A percentile compares a stretch with the other conserved stretches of the same genome.
These are phyloP conservation scores for Delitschia confertaspora DNA, from an alignment of 495 filamentous ascomycete genomes.

Conservation along the genomic window DNA sequence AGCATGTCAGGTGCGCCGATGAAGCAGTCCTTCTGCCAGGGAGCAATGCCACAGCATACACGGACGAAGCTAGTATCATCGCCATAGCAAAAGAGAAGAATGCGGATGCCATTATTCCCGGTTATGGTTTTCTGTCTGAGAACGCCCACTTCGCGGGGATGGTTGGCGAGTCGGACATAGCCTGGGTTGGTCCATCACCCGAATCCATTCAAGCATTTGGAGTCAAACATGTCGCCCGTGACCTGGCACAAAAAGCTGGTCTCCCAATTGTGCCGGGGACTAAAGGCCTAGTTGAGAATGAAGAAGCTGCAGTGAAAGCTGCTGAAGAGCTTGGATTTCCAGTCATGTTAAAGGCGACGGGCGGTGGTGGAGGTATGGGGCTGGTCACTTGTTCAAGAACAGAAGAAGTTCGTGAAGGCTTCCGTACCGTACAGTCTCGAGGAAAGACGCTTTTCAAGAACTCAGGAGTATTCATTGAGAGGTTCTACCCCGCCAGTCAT, in stretches of 20 bases:
- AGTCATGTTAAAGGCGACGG: slow-evolving; percentile 51
- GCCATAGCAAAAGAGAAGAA: slow-evolving; percentile 38
- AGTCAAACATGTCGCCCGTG: slow-evolving; percentile 48
- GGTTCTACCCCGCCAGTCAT: slow-evolving; percentile 32
- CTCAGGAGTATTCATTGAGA: slow-evolving; percentile 29
- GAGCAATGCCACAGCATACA: slow-evolving; percentile 27
- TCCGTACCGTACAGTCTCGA: slow-evolving; percentile 27
- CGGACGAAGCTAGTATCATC: slow-evolving; percentile 36
- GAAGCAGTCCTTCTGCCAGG: slow-evolving; percentile 43
- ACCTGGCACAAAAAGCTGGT: slow-evolving; percentile 42
- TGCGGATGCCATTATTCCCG: slow-evolving; percentile 46
- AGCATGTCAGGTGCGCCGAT: slow-evolving; percentile 47
- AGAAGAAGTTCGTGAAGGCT: slow-evolving; percentile 29
- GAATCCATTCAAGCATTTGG: slow-evolving; percentile 49
- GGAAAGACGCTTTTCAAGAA: slow-evolving; percentile 33
- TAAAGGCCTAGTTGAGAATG: slow-evolving; percentile 37
- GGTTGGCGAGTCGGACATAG: slow-evolving; percentile 42
- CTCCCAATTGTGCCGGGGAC: slow-evolving; percentile 49
- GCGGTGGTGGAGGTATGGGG: slow-evolving; percentile 52
- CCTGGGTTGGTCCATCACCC: slow-evolving; percentile 47
- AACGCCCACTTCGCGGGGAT: slow-evolving; percentile 48
- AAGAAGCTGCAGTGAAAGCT: slow-evolving; percentile 40
- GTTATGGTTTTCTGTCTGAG: slow-evolving; percentile 53
- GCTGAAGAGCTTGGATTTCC: slow-evolving; percentile 44
- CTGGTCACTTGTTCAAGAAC: slow-evolving; percentile 31